Conservation (phyloP, 2,329 filamentous ascomycete genomes). For the Alternaria atra region DNA sequence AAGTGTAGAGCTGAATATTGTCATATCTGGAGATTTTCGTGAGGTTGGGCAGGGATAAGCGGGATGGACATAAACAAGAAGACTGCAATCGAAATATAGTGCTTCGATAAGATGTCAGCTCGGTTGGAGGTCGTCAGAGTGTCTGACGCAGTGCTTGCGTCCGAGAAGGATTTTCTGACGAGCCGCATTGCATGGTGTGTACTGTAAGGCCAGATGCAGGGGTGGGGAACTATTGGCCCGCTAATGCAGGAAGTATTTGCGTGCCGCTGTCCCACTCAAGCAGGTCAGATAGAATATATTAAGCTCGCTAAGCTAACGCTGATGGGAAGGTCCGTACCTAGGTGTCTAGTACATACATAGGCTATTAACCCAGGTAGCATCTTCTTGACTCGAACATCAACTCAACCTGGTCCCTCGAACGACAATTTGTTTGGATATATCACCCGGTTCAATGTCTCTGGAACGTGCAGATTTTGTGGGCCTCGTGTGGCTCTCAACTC, state of each 20-base stretch:
- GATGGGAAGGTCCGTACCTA: neutral
- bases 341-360: neutral
- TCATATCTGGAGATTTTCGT: neutral
- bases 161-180: neutral
- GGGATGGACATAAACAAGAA: neutral
- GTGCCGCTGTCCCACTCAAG: neutral
- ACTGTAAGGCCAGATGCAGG: neutral
- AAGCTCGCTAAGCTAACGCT: neutral
- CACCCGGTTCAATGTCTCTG: neutral
- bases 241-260: neutral
- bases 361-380: neutral
- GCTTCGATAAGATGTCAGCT: neutral
- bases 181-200: neutral
- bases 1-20: neutral
- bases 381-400: neutral
- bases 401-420: neutral
- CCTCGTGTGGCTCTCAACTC: neutral
- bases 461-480: neutral
- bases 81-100: neutral
- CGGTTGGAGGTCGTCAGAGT: neutral
- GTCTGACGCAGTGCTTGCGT: neutral
- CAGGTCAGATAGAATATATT: neutral
- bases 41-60: neutral
- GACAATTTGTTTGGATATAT: neutral
- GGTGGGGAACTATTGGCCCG: neutral